Conservation (phyloP, 257 asterid genomes). For the Eustoma russellianum region DNA sequence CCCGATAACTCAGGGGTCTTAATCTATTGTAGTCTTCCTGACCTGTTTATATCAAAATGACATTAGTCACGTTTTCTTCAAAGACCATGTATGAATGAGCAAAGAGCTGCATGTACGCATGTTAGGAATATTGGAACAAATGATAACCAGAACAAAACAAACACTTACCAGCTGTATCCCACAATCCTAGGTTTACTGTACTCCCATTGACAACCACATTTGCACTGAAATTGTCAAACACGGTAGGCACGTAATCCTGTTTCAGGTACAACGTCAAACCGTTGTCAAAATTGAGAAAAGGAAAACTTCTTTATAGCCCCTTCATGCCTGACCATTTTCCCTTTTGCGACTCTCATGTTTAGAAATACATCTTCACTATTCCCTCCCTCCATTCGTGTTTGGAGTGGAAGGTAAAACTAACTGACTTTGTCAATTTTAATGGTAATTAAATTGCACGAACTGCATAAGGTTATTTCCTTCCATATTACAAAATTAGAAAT, state of each 20-base stretch:
- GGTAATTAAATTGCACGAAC: no score
- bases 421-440: no score
- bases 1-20: slow-evolving; percentile 52
- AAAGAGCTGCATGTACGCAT: not conserved
- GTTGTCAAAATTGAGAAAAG: no score
- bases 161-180: slow-evolving; percentile 50
- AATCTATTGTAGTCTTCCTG: slow-evolving; percentile 50
- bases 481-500: no score
- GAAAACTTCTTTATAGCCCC: no score
- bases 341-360: no score
- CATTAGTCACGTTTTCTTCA: not conserved
- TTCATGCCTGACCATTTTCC: no score
- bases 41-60: slow-evolving; percentile 20
- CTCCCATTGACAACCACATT: slow-evolving; percentile 48
- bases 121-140: not conserved
- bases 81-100: not conserved
- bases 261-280: slow-evolving; percentile 7
- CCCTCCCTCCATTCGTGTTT: no score
- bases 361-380: no score
- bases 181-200: slow-evolving; percentile 44
- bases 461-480: no score
- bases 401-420: no score
- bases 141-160: not conserved
- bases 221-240: slow-evolving; percentile 53
- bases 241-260: slow-evolving; percentile 70